A percentile compares a stretch with the other conserved stretches of the same genome.
Evolutionary conservation across 148 eudicot species (phyloP).

Genomic region (Pouteria glomerata): DNA sequence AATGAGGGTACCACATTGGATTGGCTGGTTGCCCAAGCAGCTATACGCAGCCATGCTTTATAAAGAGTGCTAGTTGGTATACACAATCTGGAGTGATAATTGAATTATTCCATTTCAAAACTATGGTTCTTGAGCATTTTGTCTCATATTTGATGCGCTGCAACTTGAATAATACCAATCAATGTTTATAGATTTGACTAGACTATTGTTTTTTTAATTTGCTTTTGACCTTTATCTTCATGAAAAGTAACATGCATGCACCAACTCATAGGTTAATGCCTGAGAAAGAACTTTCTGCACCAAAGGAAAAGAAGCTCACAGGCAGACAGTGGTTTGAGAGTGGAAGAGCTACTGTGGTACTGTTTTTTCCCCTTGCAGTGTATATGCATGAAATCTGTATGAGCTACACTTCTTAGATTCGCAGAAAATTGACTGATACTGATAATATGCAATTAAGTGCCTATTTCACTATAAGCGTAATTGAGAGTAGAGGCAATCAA

Average conservation of each 20-base stretch:
- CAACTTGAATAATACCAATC: background rate
- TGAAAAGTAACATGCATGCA: background rate
- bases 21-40: background rate
- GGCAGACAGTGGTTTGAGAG: constrained; percentile 97
- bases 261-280: constrained; percentile 70
- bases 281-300: constrained; percentile 67
- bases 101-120: background rate
- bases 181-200: background rate
- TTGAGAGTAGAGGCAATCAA: no score
- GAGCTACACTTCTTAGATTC: background rate
- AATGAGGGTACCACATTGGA: background rate
- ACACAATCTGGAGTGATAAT: background rate
- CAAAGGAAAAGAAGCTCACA: constrained; percentile 81
- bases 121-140: background rate
- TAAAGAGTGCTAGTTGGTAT: background rate
- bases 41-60: background rate
- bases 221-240: background rate
- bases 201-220: background rate
- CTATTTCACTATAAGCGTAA: background rate
- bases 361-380: background rate
- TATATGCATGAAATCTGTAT: background rate
- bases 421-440: background rate
- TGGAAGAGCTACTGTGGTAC: constrained; percentile 83
- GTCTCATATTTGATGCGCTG: background rate
- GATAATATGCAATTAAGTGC: constrained; percentile 1